Conservation (phyloP, 768 basidiomycete species). For the Erythrobasidium yunnanense region DNA sequence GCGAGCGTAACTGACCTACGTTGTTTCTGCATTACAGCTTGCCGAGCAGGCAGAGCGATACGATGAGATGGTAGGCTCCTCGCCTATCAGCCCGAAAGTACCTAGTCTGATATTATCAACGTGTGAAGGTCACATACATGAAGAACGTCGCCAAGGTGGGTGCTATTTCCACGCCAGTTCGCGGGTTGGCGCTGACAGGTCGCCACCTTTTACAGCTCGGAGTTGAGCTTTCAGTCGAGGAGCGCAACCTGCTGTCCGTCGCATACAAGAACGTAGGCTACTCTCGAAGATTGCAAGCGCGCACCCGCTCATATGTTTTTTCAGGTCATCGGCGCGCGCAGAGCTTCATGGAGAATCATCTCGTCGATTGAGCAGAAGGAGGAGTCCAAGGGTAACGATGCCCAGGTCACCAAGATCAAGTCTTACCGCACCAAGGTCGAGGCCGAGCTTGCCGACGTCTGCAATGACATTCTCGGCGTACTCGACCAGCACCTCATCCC, state of each 20-base stretch:
- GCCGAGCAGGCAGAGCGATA: constrained; percentile 83
- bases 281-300: neutral
- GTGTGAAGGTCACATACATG: constrained; percentile 99
- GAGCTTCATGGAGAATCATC: constrained; percentile 95
- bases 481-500: constrained; percentile 97
- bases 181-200: neutral
- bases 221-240: constrained; percentile 96
- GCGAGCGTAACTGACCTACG: neutral
- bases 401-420: constrained; percentile 26
- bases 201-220: constrained; percentile 55
- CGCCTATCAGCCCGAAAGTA: neutral
- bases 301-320: neutral
- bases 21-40: neutral
- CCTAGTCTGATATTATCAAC: too few relatives aligned
- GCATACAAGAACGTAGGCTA: constrained; percentile 80
- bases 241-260: constrained; percentile 92
- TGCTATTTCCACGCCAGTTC: too few relatives aligned
- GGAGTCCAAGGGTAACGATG: constrained; percentile 46
- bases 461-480: constrained; percentile 94
- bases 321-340: constrained; percentile 77
- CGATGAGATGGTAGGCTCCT: constrained; percentile 55
- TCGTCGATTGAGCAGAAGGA: constrained; percentile 99
- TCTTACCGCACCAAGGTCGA: constrained; percentile 92
- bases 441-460: constrained; percentile 90
- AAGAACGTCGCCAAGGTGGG: constrained; percentile 65